phyloP scores from a whole-genome alignment of 768 basidiomycete genomes.

The Boletus rex-veris region DNA sequence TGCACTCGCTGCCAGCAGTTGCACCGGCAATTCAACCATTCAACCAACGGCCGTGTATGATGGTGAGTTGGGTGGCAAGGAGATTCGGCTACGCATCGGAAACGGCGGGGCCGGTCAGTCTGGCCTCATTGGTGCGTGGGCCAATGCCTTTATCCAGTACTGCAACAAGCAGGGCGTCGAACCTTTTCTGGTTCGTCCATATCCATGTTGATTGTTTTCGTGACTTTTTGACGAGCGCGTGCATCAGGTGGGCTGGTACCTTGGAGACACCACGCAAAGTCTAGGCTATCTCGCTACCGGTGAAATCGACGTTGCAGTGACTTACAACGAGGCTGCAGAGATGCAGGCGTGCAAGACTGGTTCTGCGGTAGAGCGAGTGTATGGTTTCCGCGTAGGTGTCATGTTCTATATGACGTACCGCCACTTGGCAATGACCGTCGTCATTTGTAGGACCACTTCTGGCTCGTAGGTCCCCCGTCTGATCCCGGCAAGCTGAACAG shows the following conservation, averaged over 20 bases:
- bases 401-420: neutral
- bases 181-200: slow-evolving; percentile 29
- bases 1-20: no score
- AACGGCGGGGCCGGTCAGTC: slow-evolving; percentile 54
- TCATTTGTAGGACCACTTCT: slow-evolving; percentile 45
- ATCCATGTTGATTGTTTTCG: slow-evolving; percentile 20
- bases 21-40: neutral
- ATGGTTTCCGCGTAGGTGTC: slow-evolving; percentile 44
- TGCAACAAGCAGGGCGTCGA: slow-evolving; percentile 13
- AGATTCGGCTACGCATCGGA: slow-evolving; percentile 43
- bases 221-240: neutral
- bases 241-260: slow-evolving; percentile 50
- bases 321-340: slow-evolving; percentile 54
- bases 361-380: slow-evolving; percentile 33
- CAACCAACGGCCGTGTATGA: slow-evolving; percentile 35
- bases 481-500: slow-evolving; percentile 45
- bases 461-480: slow-evolving; percentile 44
- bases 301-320: slow-evolving; percentile 47
- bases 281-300: slow-evolving; percentile 40
- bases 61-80: slow-evolving; percentile 34
- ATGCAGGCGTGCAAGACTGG: slow-evolving; percentile 31
- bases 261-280: slow-evolving; percentile 55
- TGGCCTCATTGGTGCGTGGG: slow-evolving; percentile 47
- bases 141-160: slow-evolving; percentile 42
- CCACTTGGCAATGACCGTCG: neutral